Conservation (phyloP, 2,329 filamentous ascomycete species). For the Cladosporium sp. region DNA sequence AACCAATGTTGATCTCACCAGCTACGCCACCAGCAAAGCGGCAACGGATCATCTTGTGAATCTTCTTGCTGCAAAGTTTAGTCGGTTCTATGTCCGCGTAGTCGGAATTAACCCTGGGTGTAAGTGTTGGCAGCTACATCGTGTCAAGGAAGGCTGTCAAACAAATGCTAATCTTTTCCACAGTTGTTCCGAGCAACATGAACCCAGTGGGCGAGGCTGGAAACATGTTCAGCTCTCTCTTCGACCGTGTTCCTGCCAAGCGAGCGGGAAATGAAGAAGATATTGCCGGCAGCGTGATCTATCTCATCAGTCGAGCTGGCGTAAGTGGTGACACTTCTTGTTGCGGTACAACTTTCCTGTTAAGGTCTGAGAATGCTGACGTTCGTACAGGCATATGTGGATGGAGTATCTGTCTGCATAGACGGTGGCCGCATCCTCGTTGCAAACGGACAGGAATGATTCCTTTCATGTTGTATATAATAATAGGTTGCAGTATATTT, state of each 20-base stretch:
- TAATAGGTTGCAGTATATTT: too few species aligned
- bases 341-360: background rate
- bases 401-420: slow-evolving; percentile 37
- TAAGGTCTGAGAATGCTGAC: background rate
- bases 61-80: slow-evolving; percentile 48
- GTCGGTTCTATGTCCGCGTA: slow-evolving; percentile 41
- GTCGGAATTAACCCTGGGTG: slow-evolving; percentile 44
- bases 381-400: slow-evolving; percentile 35
- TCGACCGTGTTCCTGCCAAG: slow-evolving; percentile 32
- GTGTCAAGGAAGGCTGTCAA: too few species aligned
- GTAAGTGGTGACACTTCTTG: slow-evolving; percentile 24
- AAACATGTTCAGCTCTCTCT: slow-evolving; percentile 40
- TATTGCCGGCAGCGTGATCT: slow-evolving; percentile 42
- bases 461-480: too few species aligned
- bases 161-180: background rate
- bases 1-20: slow-evolving; percentile 51
- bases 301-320: slow-evolving; percentile 40
- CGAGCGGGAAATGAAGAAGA: slow-evolving; percentile 39
- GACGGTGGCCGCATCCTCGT: slow-evolving; percentile 39
- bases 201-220: slow-evolving; percentile 40
- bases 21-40: slow-evolving; percentile 50
- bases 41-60: slow-evolving; percentile 50
- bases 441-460: slow-evolving; percentile 31
- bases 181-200: slow-evolving; percentile 44
- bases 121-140: slow-evolving; percentile 22